Evolutionary conservation across 352 stramenopile genomes (phyloP).

Genomic region (Globisporangium iwayamae): DNA sequence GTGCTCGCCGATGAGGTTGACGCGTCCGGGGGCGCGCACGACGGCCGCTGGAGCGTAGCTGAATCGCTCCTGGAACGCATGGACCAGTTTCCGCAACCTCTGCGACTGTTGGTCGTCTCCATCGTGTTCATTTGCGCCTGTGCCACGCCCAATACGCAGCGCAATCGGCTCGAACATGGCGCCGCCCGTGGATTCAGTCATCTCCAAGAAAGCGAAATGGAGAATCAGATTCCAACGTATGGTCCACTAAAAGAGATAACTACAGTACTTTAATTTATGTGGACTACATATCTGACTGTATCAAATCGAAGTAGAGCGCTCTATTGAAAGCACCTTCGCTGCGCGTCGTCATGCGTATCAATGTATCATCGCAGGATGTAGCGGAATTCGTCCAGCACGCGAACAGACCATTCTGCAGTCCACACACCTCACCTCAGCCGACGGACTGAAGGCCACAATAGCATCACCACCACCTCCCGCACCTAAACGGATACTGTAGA

Average conservation of each 20-base stretch:
- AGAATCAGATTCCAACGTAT: background rate
- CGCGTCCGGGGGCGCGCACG: conserved; percentile 61
- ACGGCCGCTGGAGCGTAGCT: conserved; percentile 25
- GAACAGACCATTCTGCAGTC: background rate
- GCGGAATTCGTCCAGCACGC: no score
- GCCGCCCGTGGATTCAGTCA: background rate
- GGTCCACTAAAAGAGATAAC: background rate
- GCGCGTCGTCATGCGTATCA: conserved; percentile 3
- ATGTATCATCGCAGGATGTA: background rate
- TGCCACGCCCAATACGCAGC: background rate
- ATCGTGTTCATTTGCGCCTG: background rate
- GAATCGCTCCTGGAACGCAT: conserved; percentile 31
- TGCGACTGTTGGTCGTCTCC: background rate
- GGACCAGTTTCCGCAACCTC: conserved; percentile 8
- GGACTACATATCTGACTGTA: no score
- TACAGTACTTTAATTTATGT: no score
- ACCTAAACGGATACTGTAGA: background rate
- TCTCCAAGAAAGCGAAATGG: background rate
- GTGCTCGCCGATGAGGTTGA: conserved; percentile 88
- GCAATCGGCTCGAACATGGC: background rate
- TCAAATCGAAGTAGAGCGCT: background rate
- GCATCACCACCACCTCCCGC: no score
- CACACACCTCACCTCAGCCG: background rate
- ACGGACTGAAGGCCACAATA: background rate
- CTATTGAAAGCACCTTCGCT: background rate